Conservation (phyloP, 192 early-diverging fungal genomes). For the Dissophora globulifera region DNA sequence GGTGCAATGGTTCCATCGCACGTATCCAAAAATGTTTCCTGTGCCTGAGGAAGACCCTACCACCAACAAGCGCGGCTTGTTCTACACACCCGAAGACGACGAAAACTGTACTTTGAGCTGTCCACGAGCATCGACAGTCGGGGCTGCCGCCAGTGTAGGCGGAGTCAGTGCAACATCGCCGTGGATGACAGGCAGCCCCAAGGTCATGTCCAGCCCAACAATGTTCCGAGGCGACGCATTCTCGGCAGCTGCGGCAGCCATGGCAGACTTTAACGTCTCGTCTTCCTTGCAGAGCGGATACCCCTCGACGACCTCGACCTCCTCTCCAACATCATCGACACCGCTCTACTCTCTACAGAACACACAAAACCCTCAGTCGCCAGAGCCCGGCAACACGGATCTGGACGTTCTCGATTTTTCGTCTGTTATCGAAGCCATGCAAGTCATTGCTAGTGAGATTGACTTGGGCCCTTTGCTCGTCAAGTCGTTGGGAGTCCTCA, state of each 20-base stretch:
- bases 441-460: conserved; percentile 49
- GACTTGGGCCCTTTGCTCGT: conserved; percentile 37
- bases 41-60: conserved; percentile 7
- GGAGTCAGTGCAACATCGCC: conserved; percentile 14
- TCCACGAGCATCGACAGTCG: not conserved
- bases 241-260: conserved; percentile 24
- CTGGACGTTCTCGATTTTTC: conserved; percentile 49
- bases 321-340: conserved; percentile 7
- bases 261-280: conserved; percentile 8
- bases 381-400: conserved; percentile 33
- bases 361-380: conserved; percentile 23
- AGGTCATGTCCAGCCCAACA: conserved; percentile 16
- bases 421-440: conserved; percentile 51
- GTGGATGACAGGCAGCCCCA: conserved; percentile 32
- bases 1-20: conserved; percentile 30
- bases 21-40: conserved; percentile 30
- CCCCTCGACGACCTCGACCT: conserved; percentile 6
- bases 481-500: conserved; percentile 38
- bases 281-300: conserved; percentile 19
- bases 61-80: conserved; percentile 10
- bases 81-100: conserved; percentile 19
- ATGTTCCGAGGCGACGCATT: conserved; percentile 10
- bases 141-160: not conserved
- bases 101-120: not conserved
- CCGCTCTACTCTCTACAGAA: conserved; percentile 39